These are phyloP conservation scores for Diplodia intermedia DNA, from an alignment of 2,329 filamentous ascomycete genomes.

Conservation along the genomic window DNA sequence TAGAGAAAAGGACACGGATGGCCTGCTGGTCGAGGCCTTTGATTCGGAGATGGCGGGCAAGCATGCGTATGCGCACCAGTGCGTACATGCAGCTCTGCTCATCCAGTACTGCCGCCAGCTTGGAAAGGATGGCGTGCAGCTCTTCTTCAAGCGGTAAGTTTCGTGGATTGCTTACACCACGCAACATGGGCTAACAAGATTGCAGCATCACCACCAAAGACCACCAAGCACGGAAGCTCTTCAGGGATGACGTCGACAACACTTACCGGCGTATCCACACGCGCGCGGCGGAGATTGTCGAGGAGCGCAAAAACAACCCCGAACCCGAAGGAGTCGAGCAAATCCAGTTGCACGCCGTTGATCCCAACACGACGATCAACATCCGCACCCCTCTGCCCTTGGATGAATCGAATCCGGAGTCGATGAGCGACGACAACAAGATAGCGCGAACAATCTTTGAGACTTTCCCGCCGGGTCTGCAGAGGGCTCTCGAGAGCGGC, in stretches of 20 bases:
- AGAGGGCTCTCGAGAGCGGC: slow-evolving; percentile 84
- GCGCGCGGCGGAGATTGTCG: slow-evolving; percentile 75
- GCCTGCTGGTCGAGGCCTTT: slow-evolving; percentile 88
- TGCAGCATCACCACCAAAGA: slow-evolving; percentile 77
- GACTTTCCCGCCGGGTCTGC: slow-evolving; percentile 79
- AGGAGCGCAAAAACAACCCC: slow-evolving; percentile 59
- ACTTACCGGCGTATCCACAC: slow-evolving; percentile 84
- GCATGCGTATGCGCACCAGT: slow-evolving; percentile 79
- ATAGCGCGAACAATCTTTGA: slow-evolving; percentile 82
- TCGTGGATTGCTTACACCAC: background rate
- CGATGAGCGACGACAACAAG: slow-evolving; percentile 57
- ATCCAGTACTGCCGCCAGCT: slow-evolving; percentile 94
- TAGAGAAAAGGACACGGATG: slow-evolving; percentile 86
- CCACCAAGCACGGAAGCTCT: slow-evolving; percentile 89
- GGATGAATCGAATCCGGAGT: slow-evolving; percentile 35
- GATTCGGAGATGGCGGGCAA: slow-evolving; percentile 81
- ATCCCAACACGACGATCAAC: slow-evolving; percentile 85
- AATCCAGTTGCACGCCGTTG: slow-evolving; percentile 95
- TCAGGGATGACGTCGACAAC: slow-evolving; percentile 88
- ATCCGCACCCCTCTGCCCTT: slow-evolving; percentile 78
- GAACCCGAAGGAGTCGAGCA: slow-evolving; percentile 79
- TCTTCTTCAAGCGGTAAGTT: slow-evolving; percentile 87
- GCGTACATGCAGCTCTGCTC: slow-evolving; percentile 89
- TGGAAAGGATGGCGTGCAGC: slow-evolving; percentile 81
- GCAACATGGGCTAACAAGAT: background rate